A percentile compares a stretch with the other conserved stretches of the same genome.
Evolutionary conservation across 106 monocot genomes (phyloP).

Genomic region (Dioscorea dumetorum): DNA sequence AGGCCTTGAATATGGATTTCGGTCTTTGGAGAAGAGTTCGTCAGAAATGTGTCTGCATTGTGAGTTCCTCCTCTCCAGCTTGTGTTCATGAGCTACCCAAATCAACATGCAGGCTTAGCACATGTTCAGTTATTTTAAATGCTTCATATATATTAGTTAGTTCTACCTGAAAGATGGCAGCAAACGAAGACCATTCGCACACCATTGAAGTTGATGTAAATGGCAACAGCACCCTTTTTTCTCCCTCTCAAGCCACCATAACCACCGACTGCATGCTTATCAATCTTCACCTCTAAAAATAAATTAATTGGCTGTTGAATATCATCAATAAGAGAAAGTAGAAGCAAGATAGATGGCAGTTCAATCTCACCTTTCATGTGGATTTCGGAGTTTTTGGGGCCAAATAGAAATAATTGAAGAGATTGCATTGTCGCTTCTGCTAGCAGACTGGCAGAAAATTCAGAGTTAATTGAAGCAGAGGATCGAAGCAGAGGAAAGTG

Average conservation of each 20-base stretch:
- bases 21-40: constrained; percentile 30
- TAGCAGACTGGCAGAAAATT: constrained; percentile 11
- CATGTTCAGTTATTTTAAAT: no score
- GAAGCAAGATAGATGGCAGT: background rate
- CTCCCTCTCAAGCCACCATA: constrained; percentile 33
- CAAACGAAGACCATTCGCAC: constrained; percentile 31
- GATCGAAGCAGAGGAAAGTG: no score
- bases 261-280: constrained; percentile 28
- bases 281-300: constrained; percentile 18
- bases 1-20: constrained; percentile 10
- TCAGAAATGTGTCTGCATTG: constrained; percentile 46
- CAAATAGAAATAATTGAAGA: constrained; percentile 32
- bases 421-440: constrained; percentile 31
- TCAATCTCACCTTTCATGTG: constrained; percentile 18
- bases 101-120: background rate
- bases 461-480: background rate
- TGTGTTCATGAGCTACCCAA: constrained; percentile 23
- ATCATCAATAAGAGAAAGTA: background rate
- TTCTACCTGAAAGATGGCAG: constrained; percentile 38
- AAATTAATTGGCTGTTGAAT: background rate
- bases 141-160: background rate
- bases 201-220: constrained; percentile 24
- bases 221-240: constrained; percentile 46
- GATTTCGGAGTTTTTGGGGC: constrained; percentile 8
- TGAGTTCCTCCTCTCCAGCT: constrained; percentile 39